phyloP scores from a whole-genome alignment of 345 rosid species.

The Rubroshorea leprosula region DNA sequence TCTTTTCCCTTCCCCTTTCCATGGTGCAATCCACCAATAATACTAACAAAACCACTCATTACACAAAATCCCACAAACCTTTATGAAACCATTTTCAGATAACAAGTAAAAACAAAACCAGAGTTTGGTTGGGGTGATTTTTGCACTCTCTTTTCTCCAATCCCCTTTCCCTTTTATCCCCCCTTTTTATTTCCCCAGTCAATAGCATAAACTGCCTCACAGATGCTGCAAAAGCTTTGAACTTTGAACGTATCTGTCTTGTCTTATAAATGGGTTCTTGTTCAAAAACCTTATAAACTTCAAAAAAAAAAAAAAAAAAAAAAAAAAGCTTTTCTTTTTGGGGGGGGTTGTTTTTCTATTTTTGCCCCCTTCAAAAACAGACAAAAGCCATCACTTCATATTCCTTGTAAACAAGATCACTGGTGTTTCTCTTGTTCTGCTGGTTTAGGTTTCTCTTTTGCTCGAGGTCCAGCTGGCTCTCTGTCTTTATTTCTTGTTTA shows the following conservation, averaged over 20 bases:
- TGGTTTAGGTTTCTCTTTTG: constrained; percentile 9
- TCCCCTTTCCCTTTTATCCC: neutral
- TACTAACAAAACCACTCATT: neutral
- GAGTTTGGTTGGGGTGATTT: neutral
- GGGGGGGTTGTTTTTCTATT: neutral
- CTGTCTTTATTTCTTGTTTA: neutral
- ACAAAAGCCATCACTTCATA: neutral
- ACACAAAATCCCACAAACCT: neutral
- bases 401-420: neutral
- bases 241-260: neutral
- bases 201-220: constrained; percentile 2
- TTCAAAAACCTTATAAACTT: neutral
- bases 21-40: constrained; percentile 7
- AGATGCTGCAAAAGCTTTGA: neutral
- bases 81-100: neutral
- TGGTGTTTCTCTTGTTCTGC: constrained; percentile 1
- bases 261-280: neutral
- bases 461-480: constrained; percentile 24
- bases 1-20: neutral
- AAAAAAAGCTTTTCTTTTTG: neutral
- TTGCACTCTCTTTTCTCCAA: neutral
- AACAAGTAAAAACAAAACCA: neutral
- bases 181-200: neutral
- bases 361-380: constrained; percentile 11
- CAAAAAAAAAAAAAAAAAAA: neutral